These are phyloP conservation scores for Coemansia sp. DNA, from an alignment of 192 early-diverging fungal genomes.

Conservation along the genomic window DNA sequence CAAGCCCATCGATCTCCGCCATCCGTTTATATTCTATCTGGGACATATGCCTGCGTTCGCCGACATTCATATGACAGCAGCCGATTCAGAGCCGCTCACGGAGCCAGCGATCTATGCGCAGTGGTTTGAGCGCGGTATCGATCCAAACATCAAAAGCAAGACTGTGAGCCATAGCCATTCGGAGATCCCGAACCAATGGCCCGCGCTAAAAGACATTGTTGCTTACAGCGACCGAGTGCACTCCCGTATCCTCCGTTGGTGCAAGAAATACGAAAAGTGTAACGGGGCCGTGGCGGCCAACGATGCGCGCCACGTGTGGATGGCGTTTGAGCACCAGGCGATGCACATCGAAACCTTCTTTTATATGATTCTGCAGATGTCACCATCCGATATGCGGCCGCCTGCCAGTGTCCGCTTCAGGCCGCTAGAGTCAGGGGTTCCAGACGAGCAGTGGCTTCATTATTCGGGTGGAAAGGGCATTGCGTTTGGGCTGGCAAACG, in stretches of 20 bases:
- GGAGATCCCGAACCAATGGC: conserved; percentile 69
- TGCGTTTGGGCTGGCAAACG: conserved; percentile 64
- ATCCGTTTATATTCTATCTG: conserved; percentile 88
- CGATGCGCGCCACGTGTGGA: conserved; percentile 67
- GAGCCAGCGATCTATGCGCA: conserved; percentile 64
- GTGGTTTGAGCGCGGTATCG: conserved; percentile 95
- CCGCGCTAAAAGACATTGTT: conserved; percentile 62
- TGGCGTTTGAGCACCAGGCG: conserved; percentile 92
- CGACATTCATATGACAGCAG: conserved; percentile 59
- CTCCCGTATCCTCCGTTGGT: conserved; percentile 51
- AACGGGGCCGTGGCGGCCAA: neutral
- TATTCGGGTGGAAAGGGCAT: conserved; percentile 29
- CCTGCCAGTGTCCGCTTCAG: conserved; percentile 13
- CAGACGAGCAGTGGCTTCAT: conserved; percentile 19
- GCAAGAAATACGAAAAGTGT: conserved; percentile 27
- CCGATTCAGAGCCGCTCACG: conserved; percentile 53
- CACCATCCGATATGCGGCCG: conserved; percentile 24
- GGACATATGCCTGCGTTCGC: conserved; percentile 80
- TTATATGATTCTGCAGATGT: conserved; percentile 80
- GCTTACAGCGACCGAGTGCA: conserved; percentile 69
- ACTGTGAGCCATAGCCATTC: conserved; percentile 79
- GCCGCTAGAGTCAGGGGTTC: conserved; percentile 6
- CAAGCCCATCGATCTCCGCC: conserved; percentile 79
- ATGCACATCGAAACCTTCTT: conserved; percentile 92
- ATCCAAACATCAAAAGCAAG: conserved; percentile 80